Base-by-base conservation (phyloP, 345 rosid genomes). In the Isatis tinctoria region DNA sequence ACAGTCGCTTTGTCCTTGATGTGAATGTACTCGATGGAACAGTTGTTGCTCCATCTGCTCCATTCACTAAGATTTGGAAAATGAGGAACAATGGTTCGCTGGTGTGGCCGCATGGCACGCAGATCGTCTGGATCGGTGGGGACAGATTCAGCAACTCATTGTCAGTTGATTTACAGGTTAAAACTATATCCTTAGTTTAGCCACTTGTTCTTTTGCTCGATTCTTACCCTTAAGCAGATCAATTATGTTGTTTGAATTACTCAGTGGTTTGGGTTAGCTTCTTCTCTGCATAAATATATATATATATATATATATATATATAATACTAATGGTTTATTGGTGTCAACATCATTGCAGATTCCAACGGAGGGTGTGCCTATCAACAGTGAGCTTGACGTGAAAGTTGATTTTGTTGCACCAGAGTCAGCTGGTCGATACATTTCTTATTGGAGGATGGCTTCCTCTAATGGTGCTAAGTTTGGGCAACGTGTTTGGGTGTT, bases 401-500 rank as follows among this genome's bases (percentile, higher is more conserved):
- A 91, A 17, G 85, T 87, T 71, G 93, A 96, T 81, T 90, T 90
- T 79, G 81, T 76, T 54, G 82, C 99, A 40, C 98, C 99, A 40
- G 65, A 54, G 49, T 70, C 73, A 65, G 91, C 98, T 72, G 99
- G 99, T 63, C 83, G 87, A 30, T 92, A 90, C 78, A 74, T 85
- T 24, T 92, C 99, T 44, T 89, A 90, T 67, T 95, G 99, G 99
- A 92, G 87, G 85, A 83, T 92, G 96, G 83, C 88, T 67, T 72
- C 85, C 44, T 82, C 88, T 36, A 77, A 83, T 36, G 94, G 94
- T 39, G 80, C 73, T 13, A 87, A 82, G 75, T 95, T 95, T 62
- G 99, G 98, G 59, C 99, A 95, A 61, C 97, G 93, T 56, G 86
- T 95, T 68, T 92, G 98, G 99, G 98, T 90, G 80, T 85, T 85